Conservation (phyloP, 352 stramenopile species). For the Phytophthora hybrid region DNA sequence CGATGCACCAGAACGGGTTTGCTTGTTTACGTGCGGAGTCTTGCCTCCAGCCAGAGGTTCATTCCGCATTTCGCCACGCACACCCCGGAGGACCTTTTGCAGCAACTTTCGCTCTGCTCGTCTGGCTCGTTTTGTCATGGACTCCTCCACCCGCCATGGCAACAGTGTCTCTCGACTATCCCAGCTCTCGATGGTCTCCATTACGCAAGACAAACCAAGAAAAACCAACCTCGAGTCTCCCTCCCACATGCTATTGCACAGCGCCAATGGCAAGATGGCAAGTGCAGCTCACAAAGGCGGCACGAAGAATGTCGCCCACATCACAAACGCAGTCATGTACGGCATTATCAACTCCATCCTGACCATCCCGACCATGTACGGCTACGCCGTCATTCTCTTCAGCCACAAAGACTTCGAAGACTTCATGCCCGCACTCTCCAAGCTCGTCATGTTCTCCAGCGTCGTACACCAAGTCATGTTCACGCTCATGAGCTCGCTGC, state of each 20-base stretch:
- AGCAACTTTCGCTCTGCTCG: not conserved
- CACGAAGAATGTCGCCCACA: constrained; percentile 33
- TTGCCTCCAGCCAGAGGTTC: not conserved
- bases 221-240: constrained; percentile 33
- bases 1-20: not conserved
- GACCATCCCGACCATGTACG: constrained; percentile 94
- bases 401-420: constrained; percentile 85
- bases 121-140: constrained; percentile 15
- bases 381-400: constrained; percentile 97
- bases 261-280: constrained; percentile 16
- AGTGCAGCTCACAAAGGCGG: not conserved
- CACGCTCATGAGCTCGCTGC: constrained; percentile 90
- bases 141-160: not conserved
- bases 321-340: constrained; percentile 83
- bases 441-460: constrained; percentile 96
- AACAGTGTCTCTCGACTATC: constrained; percentile 23
- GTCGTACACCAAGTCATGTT: constrained; percentile 94
- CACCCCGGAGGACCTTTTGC: not conserved
- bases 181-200: constrained; percentile 26
- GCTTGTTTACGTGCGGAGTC: not conserved
- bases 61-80: constrained; percentile 22
- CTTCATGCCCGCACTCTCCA: constrained; percentile 92
- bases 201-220: constrained; percentile 22
- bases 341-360: constrained; percentile 94
- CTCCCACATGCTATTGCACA: constrained; percentile 38